Evolutionary conservation across 139 green algal genomes (phyloP).

Genomic region (Volvox reticuliferus): DNA sequence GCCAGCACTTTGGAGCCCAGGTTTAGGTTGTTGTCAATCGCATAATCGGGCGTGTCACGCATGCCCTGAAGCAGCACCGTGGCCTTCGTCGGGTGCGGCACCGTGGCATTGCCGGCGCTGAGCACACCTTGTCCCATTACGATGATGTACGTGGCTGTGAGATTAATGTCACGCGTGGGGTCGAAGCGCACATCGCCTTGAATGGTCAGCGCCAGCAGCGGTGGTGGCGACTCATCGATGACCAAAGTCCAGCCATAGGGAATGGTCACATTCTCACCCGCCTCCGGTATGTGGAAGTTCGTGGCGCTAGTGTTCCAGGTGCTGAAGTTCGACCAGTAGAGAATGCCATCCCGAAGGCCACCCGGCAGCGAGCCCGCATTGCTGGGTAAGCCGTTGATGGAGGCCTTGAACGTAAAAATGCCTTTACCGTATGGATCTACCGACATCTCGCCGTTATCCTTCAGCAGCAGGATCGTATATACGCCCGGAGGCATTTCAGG

Average conservation of each 20-base stretch:
- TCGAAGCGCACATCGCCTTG: slow-evolving; percentile 53
- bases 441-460: slow-evolving; percentile 26
- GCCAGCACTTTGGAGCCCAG: slow-evolving; percentile 51
- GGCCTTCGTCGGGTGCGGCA: background rate
- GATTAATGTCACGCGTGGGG: slow-evolving; percentile 11
- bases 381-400: background rate
- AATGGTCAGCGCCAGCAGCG: slow-evolving; percentile 30
- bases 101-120: slow-evolving; percentile 17
- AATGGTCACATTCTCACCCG: slow-evolving; percentile 40
- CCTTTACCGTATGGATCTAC: slow-evolving; percentile 2
- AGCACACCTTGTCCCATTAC: slow-evolving; percentile 26
- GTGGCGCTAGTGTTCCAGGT: slow-evolving; percentile 40
- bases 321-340: slow-evolving; percentile 52
- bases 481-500: slow-evolving; percentile 16
- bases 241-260: slow-evolving; percentile 56
- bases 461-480: slow-evolving; percentile 6
- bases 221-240: slow-evolving; percentile 45
- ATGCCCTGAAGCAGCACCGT: slow-evolving; percentile 10
- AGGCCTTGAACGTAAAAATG: background rate
- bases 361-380: slow-evolving; percentile 50
- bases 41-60: slow-evolving; percentile 37
- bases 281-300: slow-evolving; percentile 14
- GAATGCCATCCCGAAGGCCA: slow-evolving; percentile 48
- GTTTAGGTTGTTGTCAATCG: slow-evolving; percentile 46
- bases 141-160: slow-evolving; percentile 45